A percentile compares a stretch with the other conserved stretches of the same genome.
Evolutionary conservation across 2,329 filamentous ascomycete species (phyloP).

Genomic region (Acarospora socialis): DNA sequence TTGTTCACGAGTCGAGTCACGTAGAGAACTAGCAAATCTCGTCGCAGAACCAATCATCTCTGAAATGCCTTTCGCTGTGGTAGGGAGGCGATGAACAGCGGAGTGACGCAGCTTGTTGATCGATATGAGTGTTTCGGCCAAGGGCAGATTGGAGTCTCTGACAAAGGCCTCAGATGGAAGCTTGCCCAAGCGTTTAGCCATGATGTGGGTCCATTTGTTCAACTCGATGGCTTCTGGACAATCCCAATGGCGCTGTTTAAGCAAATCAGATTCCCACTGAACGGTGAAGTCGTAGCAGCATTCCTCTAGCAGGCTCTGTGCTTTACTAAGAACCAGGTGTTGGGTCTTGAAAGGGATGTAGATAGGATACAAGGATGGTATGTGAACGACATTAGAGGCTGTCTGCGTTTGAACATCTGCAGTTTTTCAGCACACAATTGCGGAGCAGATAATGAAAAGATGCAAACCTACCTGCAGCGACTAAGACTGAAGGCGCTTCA

Average conservation of each 20-base stretch:
- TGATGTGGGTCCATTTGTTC: slow-evolving; percentile 11
- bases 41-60: slow-evolving; percentile 11
- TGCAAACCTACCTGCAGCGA: too few species aligned
- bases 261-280: slow-evolving; percentile 9
- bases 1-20: slow-evolving; percentile 7
- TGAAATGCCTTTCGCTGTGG: slow-evolving; percentile 9
- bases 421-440: too few species aligned
- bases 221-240: slow-evolving; percentile 14
- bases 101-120: slow-evolving; percentile 12
- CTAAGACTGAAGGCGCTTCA: too few species aligned
- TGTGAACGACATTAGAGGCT: too few species aligned
- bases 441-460: too few species aligned
- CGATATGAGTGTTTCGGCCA: slow-evolving; percentile 10
- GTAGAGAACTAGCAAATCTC: slow-evolving; percentile 9
- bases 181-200: slow-evolving; percentile 4
- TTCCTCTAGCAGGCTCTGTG: slow-evolving; percentile 13
- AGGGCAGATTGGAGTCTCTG: slow-evolving; percentile 8
- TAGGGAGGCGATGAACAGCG: slow-evolving; percentile 14
- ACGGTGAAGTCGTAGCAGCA: slow-evolving; percentile 12
- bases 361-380: slow-evolving; percentile 11
- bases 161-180: slow-evolving; percentile 9
- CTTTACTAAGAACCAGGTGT: slow-evolving; percentile 11
- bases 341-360: slow-evolving; percentile 14
- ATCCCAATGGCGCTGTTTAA: slow-evolving; percentile 11
- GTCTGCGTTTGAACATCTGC: too few species aligned